Evolutionary conservation across 1,139 yeast species (phyloP).

Genomic region (Kodamaea alishanica): DNA sequence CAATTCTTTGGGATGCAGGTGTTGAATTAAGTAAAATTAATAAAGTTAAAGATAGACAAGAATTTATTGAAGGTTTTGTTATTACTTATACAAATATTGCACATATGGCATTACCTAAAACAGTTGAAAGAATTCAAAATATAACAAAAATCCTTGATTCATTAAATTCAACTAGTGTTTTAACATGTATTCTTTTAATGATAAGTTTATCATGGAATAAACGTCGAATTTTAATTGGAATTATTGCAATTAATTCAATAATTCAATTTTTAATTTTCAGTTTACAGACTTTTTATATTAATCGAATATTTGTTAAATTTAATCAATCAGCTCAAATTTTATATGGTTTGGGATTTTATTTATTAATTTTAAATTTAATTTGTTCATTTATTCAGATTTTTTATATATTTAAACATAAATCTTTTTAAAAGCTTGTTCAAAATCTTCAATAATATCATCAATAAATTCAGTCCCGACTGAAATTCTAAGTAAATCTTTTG

Average conservation of each 20-base stretch:
- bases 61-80: conserved; percentile 41
- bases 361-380: conserved; percentile 3
- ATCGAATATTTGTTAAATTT: not conserved
- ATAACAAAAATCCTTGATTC: conserved; percentile 1
- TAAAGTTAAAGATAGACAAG: conserved; percentile 30
- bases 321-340: conserved; percentile 1
- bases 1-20: conserved; percentile 49
- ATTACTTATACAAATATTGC: conserved; percentile 22
- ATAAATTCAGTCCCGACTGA: conserved; percentile 87
- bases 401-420: conserved; percentile 31
- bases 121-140: conserved; percentile 5
- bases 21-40: conserved; percentile 43
- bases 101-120: not conserved
- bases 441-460: conserved; percentile 84
- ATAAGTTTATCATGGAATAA: conserved; percentile 4
- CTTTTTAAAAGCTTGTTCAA: conserved; percentile 70
- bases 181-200: conserved; percentile 2
- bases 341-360: conserved; percentile 5
- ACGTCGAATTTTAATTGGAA: conserved; percentile 1
- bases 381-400: conserved; percentile 1
- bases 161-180: conserved; percentile 2
- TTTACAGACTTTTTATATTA: conserved; percentile 3
- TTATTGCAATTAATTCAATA: not conserved
- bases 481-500: conserved; percentile 82
- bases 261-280: conserved; percentile 1